A percentile compares a stretch with the other conserved stretches of the same genome.
Evolutionary conservation across 306 rosid species (phyloP).

Genomic region (Cajanus cajan): DNA sequence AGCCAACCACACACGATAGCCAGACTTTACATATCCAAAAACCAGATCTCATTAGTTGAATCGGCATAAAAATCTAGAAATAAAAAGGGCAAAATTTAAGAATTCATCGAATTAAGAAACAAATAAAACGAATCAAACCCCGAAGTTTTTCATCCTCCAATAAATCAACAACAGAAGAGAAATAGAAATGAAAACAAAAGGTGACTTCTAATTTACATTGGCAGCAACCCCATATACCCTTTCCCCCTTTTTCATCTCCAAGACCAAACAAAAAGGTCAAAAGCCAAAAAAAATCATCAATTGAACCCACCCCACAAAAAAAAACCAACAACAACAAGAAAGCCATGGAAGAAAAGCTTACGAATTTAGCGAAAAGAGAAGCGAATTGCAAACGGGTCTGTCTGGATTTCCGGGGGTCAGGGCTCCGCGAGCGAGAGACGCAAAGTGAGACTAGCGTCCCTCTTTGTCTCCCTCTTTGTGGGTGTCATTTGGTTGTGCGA

Average conservation of each 20-base stretch:
- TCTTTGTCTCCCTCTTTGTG: not conserved
- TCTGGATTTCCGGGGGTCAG: not conserved
- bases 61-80: not conserved
- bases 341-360: constrained; percentile 32
- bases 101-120: not conserved
- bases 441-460: not conserved
- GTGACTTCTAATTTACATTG: constrained; percentile 27
- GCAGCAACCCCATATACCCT: constrained; percentile 12
- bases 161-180: not conserved
- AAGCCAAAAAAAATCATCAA: not conserved
- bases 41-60: constrained; percentile 36
- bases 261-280: constrained; percentile 6
- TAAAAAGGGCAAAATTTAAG: not conserved
- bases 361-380: constrained; percentile 40
- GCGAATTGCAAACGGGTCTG: not conserved
- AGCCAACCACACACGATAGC: too few relatives aligned
- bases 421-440: not conserved
- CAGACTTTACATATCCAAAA: constrained; percentile 5
- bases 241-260: constrained; percentile 13
- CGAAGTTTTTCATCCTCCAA: not conserved
- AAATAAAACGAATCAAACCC: constrained; percentile 15
- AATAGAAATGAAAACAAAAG: not conserved
- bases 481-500: constrained; percentile 42
- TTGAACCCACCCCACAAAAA: not conserved
- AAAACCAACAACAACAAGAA: not conserved